phyloP scores from a whole-genome alignment of 371 early-diverging fungal genomes.

The Basidiobolus heterosporus region DNA sequence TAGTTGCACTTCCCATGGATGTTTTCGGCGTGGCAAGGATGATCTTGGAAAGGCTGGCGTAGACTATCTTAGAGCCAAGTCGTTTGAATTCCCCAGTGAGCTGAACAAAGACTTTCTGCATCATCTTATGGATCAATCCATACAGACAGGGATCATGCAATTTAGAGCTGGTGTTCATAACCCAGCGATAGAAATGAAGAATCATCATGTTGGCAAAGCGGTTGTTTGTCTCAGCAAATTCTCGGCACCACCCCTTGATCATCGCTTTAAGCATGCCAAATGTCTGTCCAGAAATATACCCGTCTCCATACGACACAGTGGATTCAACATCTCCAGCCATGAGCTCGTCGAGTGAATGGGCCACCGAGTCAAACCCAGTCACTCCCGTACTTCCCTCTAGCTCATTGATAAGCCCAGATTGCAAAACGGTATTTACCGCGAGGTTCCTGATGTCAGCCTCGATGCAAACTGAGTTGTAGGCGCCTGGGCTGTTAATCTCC shows the following conservation, averaged over 20 bases:
- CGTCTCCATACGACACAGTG: conserved; percentile 25
- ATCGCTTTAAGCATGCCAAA: conserved; percentile 55
- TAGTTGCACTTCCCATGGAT: conserved; percentile 44
- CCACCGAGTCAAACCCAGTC: conserved; percentile 24
- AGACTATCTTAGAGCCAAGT: conserved; percentile 59
- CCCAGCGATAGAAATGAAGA: conserved; percentile 75
- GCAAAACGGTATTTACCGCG: conserved; percentile 57
- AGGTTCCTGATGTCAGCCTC: conserved; percentile 70
- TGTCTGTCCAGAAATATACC: conserved; percentile 40
- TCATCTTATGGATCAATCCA: conserved; percentile 56
- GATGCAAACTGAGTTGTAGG: conserved; percentile 60
- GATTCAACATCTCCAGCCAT: conserved; percentile 22
- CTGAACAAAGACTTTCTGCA: conserved; percentile 74
- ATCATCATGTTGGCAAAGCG: conserved; percentile 53
- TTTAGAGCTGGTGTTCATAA: conserved; percentile 49
- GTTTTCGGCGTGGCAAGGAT: conserved; percentile 66
- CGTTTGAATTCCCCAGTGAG: conserved; percentile 60
- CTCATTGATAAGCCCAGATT: conserved; percentile 55
- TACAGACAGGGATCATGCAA: conserved; percentile 78
- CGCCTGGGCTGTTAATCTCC: conserved; percentile 57
- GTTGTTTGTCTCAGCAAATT: conserved; percentile 31
- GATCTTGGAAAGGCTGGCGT: conserved; percentile 63
- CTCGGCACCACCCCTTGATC: conserved; percentile 58
- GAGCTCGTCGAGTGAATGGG: conserved; percentile 29
- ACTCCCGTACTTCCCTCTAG: conserved; percentile 45